A percentile compares a stretch with the other conserved stretches of the same genome.
These are phyloP conservation scores for Isabelozyma rhagii DNA, from an alignment of 805 yeast genomes.

Conservation along the genomic window DNA sequence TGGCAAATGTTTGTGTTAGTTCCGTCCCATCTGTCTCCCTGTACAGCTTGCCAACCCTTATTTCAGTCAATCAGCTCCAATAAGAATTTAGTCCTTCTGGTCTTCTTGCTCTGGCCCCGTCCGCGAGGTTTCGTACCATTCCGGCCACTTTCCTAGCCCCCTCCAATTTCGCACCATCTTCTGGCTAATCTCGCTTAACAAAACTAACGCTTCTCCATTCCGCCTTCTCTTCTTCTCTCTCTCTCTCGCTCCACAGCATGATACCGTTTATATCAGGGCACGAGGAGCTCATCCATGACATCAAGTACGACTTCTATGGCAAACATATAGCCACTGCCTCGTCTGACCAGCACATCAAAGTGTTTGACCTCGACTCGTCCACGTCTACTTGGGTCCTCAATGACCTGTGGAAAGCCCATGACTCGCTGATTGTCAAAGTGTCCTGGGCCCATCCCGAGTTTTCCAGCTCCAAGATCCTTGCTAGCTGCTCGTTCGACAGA, in stretches of 20 bases:
- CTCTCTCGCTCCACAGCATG: constrained; percentile 13
- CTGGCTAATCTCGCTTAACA: too few relatives aligned
- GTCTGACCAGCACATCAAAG: constrained; percentile 89
- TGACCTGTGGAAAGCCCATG: constrained; percentile 96
- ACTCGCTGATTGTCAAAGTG: constrained; percentile 75
- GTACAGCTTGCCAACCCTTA: too few relatives aligned
- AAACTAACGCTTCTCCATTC: background rate
- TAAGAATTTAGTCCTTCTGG: too few relatives aligned
- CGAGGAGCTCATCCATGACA: constrained; percentile 87
- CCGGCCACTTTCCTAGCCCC: too few relatives aligned
- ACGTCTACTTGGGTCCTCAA: constrained; percentile 76
- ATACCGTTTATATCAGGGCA: constrained; percentile 87
- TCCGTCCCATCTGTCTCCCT: too few relatives aligned
- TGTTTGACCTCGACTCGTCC: constrained; percentile 69
- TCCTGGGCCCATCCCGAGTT: constrained; percentile 95
- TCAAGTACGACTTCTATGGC: constrained; percentile 91
- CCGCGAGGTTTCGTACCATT: too few relatives aligned
- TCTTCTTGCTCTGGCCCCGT: too few relatives aligned
- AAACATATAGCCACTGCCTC: constrained; percentile 90
- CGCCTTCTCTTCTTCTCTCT: background rate
- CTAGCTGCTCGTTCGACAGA: constrained; percentile 87
- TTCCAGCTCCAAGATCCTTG: constrained; percentile 68
- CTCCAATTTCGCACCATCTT: background rate
- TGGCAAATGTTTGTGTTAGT: too few relatives aligned
- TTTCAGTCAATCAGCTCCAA: too few relatives aligned